Conservation (phyloP, 1,284 basidiomycete species). For the Ganoderma sp. region DNA sequence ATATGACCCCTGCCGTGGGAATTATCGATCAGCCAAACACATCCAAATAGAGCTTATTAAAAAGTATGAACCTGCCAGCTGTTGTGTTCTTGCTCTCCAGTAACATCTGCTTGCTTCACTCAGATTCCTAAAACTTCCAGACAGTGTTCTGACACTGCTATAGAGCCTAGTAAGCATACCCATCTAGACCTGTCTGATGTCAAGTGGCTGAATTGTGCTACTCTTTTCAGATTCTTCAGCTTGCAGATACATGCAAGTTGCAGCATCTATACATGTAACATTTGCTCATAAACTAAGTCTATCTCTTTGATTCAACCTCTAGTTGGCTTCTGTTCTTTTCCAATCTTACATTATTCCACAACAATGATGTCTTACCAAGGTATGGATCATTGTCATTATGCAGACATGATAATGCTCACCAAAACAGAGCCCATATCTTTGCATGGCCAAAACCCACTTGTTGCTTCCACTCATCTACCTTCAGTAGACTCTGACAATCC, state of each 20-base stretch:
- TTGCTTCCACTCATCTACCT: background rate
- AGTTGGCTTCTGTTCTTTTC: background rate
- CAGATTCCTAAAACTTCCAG: background rate
- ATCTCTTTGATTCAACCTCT: background rate
- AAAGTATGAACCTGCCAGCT: background rate
- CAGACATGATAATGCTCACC: background rate
- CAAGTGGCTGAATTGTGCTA: background rate
- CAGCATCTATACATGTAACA: background rate
- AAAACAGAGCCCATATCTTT: background rate
- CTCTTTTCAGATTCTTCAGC: background rate
- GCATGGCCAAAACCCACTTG: background rate
- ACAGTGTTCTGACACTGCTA: background rate
- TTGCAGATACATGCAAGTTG: background rate
- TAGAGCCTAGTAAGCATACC: background rate
- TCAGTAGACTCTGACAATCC: slow-evolving; percentile 12
- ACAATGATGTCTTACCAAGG: background rate
- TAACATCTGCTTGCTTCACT: background rate
- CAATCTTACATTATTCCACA: background rate
- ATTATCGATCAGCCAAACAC: background rate
- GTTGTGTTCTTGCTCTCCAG: background rate
- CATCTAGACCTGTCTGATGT: background rate
- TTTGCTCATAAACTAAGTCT: background rate
- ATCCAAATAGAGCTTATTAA: background rate
- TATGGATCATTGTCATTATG: background rate
- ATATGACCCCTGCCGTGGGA: background rate